Evolutionary conservation across 139 green algal species (phyloP), one percentile per base, ranked within the genome.

Genomic region (Mesostigma viride): DNA sequence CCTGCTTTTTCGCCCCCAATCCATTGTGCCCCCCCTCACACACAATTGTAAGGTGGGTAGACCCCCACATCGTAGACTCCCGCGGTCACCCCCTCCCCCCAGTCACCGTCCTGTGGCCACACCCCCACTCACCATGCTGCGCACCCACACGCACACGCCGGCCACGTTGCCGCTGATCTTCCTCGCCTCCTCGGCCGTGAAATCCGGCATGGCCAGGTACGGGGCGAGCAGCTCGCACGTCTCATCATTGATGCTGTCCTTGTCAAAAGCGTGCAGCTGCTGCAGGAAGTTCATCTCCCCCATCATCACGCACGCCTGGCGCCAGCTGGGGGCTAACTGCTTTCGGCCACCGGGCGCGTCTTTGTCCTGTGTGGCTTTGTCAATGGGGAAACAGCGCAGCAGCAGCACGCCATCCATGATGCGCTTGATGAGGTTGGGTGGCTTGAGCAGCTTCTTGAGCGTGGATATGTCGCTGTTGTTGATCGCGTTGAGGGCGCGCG

Each of bases 131-230:
- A 30, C 27, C 64, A 70, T 70, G 28, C 40, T 30, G 28, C 48
- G 32, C 35, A 31, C 64, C 64, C 64, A 70, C 26, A 64, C 35
- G 20, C 64, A 70, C 30, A 70, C 11, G 14, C 58, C 58, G 33
- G 58, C 58, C 11, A 65, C 58, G 58, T 65, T 65, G 58, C 58
- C 58, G 11, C 11, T 31, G 32, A n/a, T 24, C 58, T 46, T 65
- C 32, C 24, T 44, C 11, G 58, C 58, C 3, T 17, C 20, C 58
- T 44, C 33, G 14, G 46, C 8, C 20, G 46, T 65, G 26, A 65
- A 65, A 24, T 65, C 58, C 8, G n/a, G n/a, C 58, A 48, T 48
- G 20, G 6, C 46, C 3, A 65, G n/a, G 58, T 65, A 65, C 32
- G 26, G n/a, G 20, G 24, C 14, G 32, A 65, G 58, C 58, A 65